Evolutionary conservation across 2,329 filamentous ascomycete genomes (phyloP).

Genomic region (Parastagonospora nodorum): DNA sequence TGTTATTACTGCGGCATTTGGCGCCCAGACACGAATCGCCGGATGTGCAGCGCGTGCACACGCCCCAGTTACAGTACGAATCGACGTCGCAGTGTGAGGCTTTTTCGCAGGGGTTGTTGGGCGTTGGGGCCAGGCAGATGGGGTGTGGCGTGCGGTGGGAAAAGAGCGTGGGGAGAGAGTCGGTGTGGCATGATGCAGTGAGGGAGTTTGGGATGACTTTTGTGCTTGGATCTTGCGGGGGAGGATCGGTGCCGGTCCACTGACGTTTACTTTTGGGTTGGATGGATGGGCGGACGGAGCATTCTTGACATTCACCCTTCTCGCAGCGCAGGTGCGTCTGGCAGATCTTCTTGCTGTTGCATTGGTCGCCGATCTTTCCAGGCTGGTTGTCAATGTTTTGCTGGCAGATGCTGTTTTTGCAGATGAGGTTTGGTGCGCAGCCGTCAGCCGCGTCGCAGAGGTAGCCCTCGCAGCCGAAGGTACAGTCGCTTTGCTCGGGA

Average conservation of each 20-base stretch:
- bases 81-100: slow-evolving; percentile 30
- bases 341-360: slow-evolving; percentile 36
- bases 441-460: slow-evolving; percentile 36
- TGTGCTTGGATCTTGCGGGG: slow-evolving; percentile 4
- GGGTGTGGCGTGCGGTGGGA: slow-evolving; percentile 4
- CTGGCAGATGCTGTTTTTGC: slow-evolving; percentile 41
- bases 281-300: slow-evolving; percentile 19
- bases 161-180: slow-evolving; percentile 19
- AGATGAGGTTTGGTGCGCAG: slow-evolving; percentile 32
- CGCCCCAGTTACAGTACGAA: slow-evolving; percentile 36
- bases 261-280: slow-evolving; percentile 5
- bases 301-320: slow-evolving; percentile 24
- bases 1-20: slow-evolving; percentile 29
- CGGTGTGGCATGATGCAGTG: slow-evolving; percentile 22
- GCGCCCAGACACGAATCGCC: slow-evolving; percentile 30
- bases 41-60: slow-evolving; percentile 26
- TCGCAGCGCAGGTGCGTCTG: slow-evolving; percentile 33
- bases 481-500: slow-evolving; percentile 31
- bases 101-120: slow-evolving; percentile 29
- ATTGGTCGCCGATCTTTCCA: slow-evolving; percentile 29
- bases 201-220: slow-evolving; percentile 12
- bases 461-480: slow-evolving; percentile 38
- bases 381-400: slow-evolving; percentile 24
- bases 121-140: neutral
- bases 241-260: neutral